Percentiles rank a stretch among this genome's conserved stretches.
phyloP scores from a whole-genome alignment of 208 protist genomes.

The Blastocrithidia nonstop region DNA sequence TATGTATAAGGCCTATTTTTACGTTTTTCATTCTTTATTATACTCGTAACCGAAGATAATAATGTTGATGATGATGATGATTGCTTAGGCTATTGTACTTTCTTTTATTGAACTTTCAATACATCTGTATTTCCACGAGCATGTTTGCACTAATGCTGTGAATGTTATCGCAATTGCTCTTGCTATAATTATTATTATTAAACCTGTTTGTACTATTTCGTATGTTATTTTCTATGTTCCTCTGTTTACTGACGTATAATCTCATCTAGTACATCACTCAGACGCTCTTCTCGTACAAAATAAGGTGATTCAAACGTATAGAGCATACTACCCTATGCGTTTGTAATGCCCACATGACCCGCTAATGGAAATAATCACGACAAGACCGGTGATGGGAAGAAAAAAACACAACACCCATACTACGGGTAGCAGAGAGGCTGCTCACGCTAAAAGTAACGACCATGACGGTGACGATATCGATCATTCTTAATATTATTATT shows the following conservation, averaged over 20 bases:
- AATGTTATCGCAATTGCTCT: background rate
- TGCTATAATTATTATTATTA: background rate
- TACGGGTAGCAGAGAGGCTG: slow-evolving; percentile 21
- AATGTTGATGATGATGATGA: too few species aligned
- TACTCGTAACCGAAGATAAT: too few species aligned
- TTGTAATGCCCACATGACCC: slow-evolving; percentile 70
- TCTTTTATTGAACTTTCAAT: too few species aligned
- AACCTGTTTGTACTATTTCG: slow-evolving; percentile 1
- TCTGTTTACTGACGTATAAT: slow-evolving; percentile 7
- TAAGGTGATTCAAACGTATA: slow-evolving; percentile 57
- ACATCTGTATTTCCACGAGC: too few species aligned
- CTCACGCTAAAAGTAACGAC: slow-evolving; percentile 1
- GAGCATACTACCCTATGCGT: slow-evolving; percentile 45
- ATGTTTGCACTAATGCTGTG: background rate
- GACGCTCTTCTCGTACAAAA: slow-evolving; percentile 41
- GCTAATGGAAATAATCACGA: slow-evolving; percentile 67
- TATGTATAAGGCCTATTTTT: too few species aligned
- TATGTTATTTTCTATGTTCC: background rate
- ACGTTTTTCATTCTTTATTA: too few species aligned
- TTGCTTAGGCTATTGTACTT: too few species aligned
- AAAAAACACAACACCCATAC: slow-evolving; percentile 78
- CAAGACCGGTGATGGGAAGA: slow-evolving; percentile 62
- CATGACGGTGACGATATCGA: too few species aligned
- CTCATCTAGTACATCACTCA: slow-evolving; percentile 21
- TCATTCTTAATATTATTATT: too few species aligned